Evolutionary conservation across 1,284 basidiomycete genomes (phyloP).

Genomic region (Boletus sp.): DNA sequence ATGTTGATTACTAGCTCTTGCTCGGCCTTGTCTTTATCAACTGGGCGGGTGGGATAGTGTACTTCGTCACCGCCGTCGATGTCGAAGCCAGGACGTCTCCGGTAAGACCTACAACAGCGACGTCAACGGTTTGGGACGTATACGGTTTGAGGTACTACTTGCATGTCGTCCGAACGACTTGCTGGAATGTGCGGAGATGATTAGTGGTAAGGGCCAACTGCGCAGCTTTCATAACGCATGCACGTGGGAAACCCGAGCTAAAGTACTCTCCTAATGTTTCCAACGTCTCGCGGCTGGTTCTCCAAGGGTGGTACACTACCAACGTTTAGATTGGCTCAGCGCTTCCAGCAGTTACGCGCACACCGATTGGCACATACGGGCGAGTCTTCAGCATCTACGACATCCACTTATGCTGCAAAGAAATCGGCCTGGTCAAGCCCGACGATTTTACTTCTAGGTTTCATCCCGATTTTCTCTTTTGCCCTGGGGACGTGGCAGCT

Average conservation of each 20-base stretch:
- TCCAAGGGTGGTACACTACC: conserved; percentile 11
- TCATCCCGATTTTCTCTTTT: conserved; percentile 91
- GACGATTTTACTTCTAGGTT: conserved; percentile 78
- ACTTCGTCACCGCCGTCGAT: conserved; percentile 71
- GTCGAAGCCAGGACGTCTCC: conserved; percentile 58
- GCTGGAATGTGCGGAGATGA: conserved; percentile 5
- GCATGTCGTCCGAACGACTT: conserved; percentile 28
- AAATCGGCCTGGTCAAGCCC: conserved; percentile 66
- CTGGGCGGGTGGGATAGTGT: conserved; percentile 92
- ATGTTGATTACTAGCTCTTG: conserved; percentile 90
- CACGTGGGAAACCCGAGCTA: conserved; percentile 30
- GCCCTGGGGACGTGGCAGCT: conserved; percentile 95
- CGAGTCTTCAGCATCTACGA: conserved; percentile 13
- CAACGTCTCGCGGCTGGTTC: conserved; percentile 16
- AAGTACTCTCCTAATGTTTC: conserved; percentile 20
- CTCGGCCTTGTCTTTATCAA: conserved; percentile 97
- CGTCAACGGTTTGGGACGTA: conserved; percentile 27
- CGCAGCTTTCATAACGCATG: conserved; percentile 14
- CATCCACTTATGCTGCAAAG: conserved; percentile 52
- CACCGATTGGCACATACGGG: conserved; percentile 24
- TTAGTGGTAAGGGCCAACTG: neutral
- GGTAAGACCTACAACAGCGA: conserved; percentile 30
- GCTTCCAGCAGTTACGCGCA: conserved; percentile 4
- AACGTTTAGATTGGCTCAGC: conserved; percentile 14
- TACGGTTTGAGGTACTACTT: conserved; percentile 22